Evolutionary conservation across 2,329 filamentous ascomycete genomes (phyloP).

Genomic region (Proliferodiscus dingleyae): DNA sequence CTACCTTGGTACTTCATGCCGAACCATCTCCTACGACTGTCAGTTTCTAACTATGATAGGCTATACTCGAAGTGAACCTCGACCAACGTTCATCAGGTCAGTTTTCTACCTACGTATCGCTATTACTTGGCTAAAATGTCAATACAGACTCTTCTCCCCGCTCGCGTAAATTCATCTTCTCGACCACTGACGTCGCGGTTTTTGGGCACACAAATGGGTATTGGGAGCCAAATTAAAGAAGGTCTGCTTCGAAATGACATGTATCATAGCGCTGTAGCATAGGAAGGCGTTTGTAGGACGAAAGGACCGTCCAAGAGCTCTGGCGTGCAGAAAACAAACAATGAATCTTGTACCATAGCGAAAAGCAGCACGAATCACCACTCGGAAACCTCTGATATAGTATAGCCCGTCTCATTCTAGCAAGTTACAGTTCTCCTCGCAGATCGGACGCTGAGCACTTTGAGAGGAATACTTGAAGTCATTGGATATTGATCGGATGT

Average conservation of each 20-base stretch:
- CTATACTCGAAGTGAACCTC: conserved; percentile 90
- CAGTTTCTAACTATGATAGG: conserved; percentile 45
- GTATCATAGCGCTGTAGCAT: conserved; percentile 22
- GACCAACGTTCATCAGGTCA: conserved; percentile 73
- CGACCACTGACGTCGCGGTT: conserved; percentile 8
- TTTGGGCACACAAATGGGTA: conserved; percentile 3
- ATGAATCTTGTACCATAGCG: conserved; percentile 29
- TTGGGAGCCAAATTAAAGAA: background rate
- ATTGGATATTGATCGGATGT: no score
- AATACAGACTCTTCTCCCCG: conserved; percentile 54
- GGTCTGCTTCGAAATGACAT: background rate
- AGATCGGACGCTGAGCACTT: no score
- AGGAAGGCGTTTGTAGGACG: conserved; percentile 26
- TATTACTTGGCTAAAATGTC: conserved; percentile 23
- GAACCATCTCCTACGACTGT: conserved; percentile 2
- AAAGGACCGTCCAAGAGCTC: conserved; percentile 8
- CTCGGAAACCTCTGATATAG: conserved; percentile 9
- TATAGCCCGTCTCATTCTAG: no score
- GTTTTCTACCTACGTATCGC: conserved; percentile 20
- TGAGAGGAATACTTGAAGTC: no score
- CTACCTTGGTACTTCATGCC: conserved; percentile 70
- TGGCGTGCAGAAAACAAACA: conserved; percentile 8
- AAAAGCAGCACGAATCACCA: conserved; percentile 24
- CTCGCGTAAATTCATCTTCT: conserved; percentile 45
- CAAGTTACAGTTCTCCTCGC: no score